phyloP scores from a whole-genome alignment of 495 filamentous ascomycete genomes.

The Penicillium riverlandense region DNA sequence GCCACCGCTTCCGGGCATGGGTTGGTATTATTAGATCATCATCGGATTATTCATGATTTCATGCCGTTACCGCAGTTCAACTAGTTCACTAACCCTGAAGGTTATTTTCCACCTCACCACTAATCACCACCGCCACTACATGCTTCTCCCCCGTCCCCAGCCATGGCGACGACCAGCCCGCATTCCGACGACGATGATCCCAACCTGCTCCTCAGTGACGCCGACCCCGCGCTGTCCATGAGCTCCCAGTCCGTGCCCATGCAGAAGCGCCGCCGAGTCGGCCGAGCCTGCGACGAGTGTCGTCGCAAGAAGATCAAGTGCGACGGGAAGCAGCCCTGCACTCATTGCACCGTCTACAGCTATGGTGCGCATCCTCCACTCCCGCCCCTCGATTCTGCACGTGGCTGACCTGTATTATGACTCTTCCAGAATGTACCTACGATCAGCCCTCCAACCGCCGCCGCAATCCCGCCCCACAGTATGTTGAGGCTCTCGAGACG shows the following conservation, averaged over 20 bases:
- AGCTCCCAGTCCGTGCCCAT: conserved; percentile 46
- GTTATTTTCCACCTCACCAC: too few species aligned
- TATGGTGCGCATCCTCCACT: conserved; percentile 63
- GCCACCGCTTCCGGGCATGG: too few species aligned
- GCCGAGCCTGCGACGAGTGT: conserved; percentile 92
- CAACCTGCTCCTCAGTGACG: not conserved
- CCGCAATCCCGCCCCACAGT: conserved; percentile 90
- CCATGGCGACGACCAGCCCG: conserved; percentile 14
- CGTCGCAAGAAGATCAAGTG: conserved; percentile 98
- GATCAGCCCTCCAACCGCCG: conserved; percentile 95
- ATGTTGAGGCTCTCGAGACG: conserved; percentile 84
- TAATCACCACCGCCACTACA: too few species aligned
- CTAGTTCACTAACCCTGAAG: too few species aligned
- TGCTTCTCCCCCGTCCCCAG: conserved; percentile 1
- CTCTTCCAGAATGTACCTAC: conserved; percentile 79
- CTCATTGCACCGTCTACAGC: conserved; percentile 95
- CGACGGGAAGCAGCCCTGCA: conserved; percentile 95
- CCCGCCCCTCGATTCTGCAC: conserved; percentile 1
- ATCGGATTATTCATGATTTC: too few species aligned
- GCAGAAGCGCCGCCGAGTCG: conserved; percentile 85
- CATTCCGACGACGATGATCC: conserved; percentile 33
- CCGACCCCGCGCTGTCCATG: too few species aligned
- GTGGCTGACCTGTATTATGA: conserved; percentile 25
- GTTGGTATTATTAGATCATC: too few species aligned
- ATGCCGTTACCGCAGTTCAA: too few species aligned